phyloP scores from a whole-genome alignment of 768 basidiomycete species.

The Mycena epipterygia region DNA sequence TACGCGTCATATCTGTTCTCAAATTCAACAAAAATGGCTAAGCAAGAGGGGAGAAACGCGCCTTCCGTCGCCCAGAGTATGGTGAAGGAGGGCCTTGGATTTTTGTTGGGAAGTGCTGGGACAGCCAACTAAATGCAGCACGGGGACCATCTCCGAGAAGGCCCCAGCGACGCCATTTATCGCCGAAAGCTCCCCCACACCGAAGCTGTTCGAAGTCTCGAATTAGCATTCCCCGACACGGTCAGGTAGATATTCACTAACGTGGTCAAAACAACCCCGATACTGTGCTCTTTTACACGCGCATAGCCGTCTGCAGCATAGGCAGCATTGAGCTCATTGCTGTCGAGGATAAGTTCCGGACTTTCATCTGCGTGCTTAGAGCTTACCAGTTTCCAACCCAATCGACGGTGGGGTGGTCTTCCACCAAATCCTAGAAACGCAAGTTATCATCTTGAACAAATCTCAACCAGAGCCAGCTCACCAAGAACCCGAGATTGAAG shows the following conservation, averaged over 20 bases:
- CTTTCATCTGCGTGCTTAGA: neutral
- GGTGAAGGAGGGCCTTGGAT: conserved; percentile 82
- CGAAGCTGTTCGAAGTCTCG: conserved; percentile 66
- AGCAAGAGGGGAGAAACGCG: conserved; percentile 35
- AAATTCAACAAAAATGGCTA: neutral
- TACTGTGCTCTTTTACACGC: conserved; percentile 79
- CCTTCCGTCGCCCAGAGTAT: conserved; percentile 90
- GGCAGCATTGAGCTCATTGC: conserved; percentile 87
- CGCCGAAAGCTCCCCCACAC: conserved; percentile 94
- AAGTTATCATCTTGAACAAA: neutral
- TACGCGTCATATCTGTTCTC: conserved; percentile 83
- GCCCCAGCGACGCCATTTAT: conserved; percentile 88
- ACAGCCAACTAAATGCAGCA: conserved; percentile 89
- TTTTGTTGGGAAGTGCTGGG: conserved; percentile 83
- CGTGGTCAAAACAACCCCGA: conserved; percentile 87
- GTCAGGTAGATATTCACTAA: conserved; percentile 42
- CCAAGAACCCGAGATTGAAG: conserved; percentile 81
- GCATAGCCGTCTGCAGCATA: conserved; percentile 97
- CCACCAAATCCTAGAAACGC: conserved; percentile 76
- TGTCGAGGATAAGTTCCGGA: conserved; percentile 38
- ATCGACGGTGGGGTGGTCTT: conserved; percentile 81
- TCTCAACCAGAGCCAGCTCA: conserved; percentile 37
- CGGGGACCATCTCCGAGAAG: conserved; percentile 90
- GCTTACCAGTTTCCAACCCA: conserved; percentile 90
- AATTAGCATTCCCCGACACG: neutral